Evolutionary conservation across 1,284 basidiomycete genomes (phyloP), one percentile per base, ranked within the genome.

Genomic region (Pyrrhoderma lamaoense): DNA sequence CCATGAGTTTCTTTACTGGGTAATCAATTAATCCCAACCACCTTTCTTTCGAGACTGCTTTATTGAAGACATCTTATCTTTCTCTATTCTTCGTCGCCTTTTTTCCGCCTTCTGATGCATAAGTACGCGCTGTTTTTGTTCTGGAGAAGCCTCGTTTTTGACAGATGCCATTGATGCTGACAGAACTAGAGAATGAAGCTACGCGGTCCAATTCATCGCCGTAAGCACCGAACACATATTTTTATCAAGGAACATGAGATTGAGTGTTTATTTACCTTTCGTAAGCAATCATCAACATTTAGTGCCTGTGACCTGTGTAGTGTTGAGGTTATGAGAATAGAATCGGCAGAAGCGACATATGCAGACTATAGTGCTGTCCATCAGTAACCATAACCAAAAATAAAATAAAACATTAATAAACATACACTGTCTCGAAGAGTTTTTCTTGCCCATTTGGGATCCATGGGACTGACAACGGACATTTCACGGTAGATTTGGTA

Each of bases 281-380:
- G 58, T 21, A 89, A 69, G 58, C 81, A 83, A 53, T 88, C 82
- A 9, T 85, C 76, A 13, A 87, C 65, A 56, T 89, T 89, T 59
- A 80, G 77, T 3, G 80, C 69, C 61, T 89, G 86, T 8, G 86
- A 88, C n/a, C 87, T 80, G 56, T 78, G 73, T 0, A 71, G 66
- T 0, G 75, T 82, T 0, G 84, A 88, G 3, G 82, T 81, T 45
- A 89, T 70, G 31, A 85, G 67, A 19, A 89, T 69, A 2, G 80
- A 78, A 48, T 79, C 69, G 0, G 82, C 74, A 2, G 85, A 85
- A 16, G 76, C 68, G 2, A 77, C 78, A 56, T 85, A 89, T 62
- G 77, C 71, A 0, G 79, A 70, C 86, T 88, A 58, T 1, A 45
- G 40, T 25, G 43, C 18, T 18, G 14, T 46, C n/a, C 42, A 27